Conservation (phyloP, 805 yeast species). For the Barnettozyma sp. region DNA sequence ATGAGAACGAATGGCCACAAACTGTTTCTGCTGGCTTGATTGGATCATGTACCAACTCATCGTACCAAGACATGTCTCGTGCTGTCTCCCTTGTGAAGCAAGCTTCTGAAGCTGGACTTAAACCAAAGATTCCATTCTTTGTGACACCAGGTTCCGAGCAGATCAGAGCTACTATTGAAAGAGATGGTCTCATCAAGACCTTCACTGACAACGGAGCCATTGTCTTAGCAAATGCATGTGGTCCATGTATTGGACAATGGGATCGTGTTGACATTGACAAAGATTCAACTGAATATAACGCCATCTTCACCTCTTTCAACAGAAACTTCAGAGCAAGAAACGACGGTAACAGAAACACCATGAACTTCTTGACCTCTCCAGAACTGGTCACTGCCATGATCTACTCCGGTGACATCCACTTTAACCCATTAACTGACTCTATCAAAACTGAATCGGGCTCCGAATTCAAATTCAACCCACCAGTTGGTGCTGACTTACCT, state of each 20-base stretch:
- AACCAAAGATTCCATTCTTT: constrained; percentile 85
- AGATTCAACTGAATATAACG: constrained; percentile 61
- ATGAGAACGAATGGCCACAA: constrained; percentile 77
- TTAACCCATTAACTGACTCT: constrained; percentile 87
- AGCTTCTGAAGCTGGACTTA: constrained; percentile 79
- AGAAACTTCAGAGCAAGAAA: constrained; percentile 97
- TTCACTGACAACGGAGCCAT: constrained; percentile 85
- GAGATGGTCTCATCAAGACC: constrained; percentile 82
- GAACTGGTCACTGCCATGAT: constrained; percentile 97
- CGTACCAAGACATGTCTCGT: constrained; percentile 97
- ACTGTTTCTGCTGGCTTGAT: constrained; percentile 87
- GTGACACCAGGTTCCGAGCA: constrained; percentile 99
- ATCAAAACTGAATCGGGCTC: constrained; percentile 65
- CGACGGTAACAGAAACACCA: constrained; percentile 96
- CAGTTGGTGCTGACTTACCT: constrained; percentile 82
- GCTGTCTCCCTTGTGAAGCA: constrained; percentile 86
- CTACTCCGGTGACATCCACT: constrained; percentile 86
- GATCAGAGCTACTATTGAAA: constrained; percentile 91
- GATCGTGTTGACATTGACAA: constrained; percentile 78
- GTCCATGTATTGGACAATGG: constrained; percentile 99
- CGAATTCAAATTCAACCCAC: constrained; percentile 71
- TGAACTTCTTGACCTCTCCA: constrained; percentile 98
- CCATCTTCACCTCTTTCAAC: constrained; percentile 95
- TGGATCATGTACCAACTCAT: constrained; percentile 98
- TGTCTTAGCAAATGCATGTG: constrained; percentile 96